phyloP scores from a whole-genome alignment of 176 grass and related monocot genomes.

The Leersia perrieri region DNA sequence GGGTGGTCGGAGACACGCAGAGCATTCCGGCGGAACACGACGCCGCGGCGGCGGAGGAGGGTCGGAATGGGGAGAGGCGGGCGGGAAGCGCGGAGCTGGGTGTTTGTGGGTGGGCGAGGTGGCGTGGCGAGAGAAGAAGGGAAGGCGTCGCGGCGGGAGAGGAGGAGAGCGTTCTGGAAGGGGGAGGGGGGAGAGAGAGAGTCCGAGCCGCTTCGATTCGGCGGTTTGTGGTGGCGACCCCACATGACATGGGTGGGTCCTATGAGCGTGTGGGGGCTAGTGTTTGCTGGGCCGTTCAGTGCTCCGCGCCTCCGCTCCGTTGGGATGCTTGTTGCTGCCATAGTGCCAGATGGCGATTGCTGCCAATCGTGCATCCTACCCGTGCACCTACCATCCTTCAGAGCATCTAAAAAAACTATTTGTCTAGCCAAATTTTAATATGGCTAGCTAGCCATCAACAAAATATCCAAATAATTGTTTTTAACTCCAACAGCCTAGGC shows the following conservation, averaged over 20 bases:
- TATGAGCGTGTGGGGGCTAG: no score
- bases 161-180: neutral
- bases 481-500: no score
- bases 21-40: constrained; percentile 13
- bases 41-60: neutral
- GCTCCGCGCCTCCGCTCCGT: no score
- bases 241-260: neutral
- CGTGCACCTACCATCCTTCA: no score
- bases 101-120: neutral
- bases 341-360: no score
- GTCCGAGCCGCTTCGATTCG: neutral
- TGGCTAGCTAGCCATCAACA: no score
- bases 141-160: neutral
- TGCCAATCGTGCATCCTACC: no score
- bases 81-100: neutral
- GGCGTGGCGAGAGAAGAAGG: neutral
- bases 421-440: no score
- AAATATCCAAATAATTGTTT: no score
- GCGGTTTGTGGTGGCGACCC: neutral
- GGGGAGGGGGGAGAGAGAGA: neutral
- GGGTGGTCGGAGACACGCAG: constrained; percentile 27
- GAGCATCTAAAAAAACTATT: no score
- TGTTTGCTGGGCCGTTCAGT: no score
- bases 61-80: neutral
- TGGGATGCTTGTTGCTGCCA: no score